These are phyloP conservation scores for Musa schizocarpa DNA, from an alignment of 176 grass and related monocot genomes.

Conservation along the genomic window DNA sequence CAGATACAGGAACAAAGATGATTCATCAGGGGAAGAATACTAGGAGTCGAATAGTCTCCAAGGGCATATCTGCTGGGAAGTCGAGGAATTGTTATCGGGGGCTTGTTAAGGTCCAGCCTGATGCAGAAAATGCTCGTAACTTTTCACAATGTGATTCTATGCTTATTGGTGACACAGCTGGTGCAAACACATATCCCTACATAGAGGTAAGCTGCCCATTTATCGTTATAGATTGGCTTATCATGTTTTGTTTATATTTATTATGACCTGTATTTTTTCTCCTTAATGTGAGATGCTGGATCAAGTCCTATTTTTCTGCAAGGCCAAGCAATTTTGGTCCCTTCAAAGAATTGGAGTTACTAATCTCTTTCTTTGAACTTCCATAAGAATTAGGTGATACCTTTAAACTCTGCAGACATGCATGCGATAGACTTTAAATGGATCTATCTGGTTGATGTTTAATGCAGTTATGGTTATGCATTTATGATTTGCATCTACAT, in stretches of 20 bases:
- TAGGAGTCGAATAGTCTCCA: slow-evolving; percentile 78
- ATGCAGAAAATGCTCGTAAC: slow-evolving; percentile 70
- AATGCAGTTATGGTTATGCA: no score
- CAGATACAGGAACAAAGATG: slow-evolving; percentile 94
- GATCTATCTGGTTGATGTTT: no score
- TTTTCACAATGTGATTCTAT: slow-evolving; percentile 97
- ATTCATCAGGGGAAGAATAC: slow-evolving; percentile 91
- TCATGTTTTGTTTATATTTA: background rate
- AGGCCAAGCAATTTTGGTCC: background rate
- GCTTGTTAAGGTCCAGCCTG: slow-evolving; percentile 64
- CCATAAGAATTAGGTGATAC: no score
- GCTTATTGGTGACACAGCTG: slow-evolving; percentile 90
- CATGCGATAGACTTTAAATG: no score
- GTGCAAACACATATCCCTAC: slow-evolving; percentile 90
- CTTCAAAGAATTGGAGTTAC: no score
- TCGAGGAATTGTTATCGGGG: slow-evolving; percentile 96
- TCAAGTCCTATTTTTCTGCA: background rate
- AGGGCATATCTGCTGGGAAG: slow-evolving; percentile 92
- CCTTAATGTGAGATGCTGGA: background rate
- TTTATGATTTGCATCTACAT: no score
- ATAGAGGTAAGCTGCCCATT: slow-evolving; percentile 47
- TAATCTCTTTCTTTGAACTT: no score
- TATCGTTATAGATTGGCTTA: background rate
- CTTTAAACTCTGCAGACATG: no score
- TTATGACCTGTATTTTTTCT: background rate